Evolutionary conservation across 2,329 filamentous ascomycete genomes (phyloP).

Genomic region (Thermothelomyces thermophilus): DNA sequence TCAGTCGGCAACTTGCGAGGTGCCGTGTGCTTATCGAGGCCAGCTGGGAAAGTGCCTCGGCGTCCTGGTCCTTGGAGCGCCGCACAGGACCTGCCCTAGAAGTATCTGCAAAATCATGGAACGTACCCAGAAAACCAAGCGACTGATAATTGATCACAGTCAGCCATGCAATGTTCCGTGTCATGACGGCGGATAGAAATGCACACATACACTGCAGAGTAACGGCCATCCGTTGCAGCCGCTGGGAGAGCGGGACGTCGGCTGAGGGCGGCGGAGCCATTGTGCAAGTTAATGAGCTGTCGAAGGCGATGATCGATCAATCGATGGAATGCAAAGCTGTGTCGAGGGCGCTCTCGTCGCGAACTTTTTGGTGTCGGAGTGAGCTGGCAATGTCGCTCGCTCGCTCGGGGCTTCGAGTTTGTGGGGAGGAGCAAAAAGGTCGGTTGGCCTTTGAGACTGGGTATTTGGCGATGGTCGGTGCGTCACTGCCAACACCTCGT

Average conservation of each 20-base stretch:
- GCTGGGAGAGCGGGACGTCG: slow-evolving; percentile 63
- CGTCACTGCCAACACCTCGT: slow-evolving; percentile 10
- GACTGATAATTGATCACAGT: slow-evolving; percentile 42
- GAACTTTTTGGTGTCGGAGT: not conserved
- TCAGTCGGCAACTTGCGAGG: not conserved
- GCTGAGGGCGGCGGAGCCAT: slow-evolving; percentile 72
- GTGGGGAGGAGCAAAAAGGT: slow-evolving; percentile 18
- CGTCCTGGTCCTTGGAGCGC: no score
- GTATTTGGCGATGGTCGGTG: slow-evolving; percentile 20
- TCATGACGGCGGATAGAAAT: slow-evolving; percentile 16
- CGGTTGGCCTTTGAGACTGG: slow-evolving; percentile 3
- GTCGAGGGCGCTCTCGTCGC: slow-evolving; percentile 3
- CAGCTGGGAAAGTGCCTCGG: not conserved
- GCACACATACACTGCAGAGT: slow-evolving; percentile 78
- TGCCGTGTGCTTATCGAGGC: not conserved
- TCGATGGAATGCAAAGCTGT: slow-evolving; percentile 1
- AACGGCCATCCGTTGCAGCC: slow-evolving; percentile 71
- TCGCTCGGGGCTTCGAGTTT: slow-evolving; percentile 17
- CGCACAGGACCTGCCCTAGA: no score
- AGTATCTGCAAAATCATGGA: not conserved
- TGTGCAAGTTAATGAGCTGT: not conserved
- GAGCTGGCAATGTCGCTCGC: slow-evolving; percentile 10
- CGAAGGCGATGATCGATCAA: not conserved
- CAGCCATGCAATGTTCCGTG: slow-evolving; percentile 26
- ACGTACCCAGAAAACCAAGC: slow-evolving; percentile 79